phyloP scores from a whole-genome alignment of 2,329 filamentous ascomycete species.

The Ophiocordyceps camponoti-leonardi region DNA sequence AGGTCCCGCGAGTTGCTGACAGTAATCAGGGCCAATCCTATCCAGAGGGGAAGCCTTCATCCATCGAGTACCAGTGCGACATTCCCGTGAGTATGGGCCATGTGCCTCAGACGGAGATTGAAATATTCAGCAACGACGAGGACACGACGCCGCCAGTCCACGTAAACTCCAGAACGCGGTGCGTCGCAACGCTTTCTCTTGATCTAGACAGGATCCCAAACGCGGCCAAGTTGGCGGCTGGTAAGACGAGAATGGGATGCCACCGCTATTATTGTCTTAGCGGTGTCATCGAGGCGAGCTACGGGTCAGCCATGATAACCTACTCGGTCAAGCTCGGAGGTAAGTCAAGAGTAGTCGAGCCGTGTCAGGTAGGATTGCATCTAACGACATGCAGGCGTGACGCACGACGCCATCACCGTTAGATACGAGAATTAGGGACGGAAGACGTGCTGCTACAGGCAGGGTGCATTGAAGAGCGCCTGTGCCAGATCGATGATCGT shows the following conservation, averaged over 20 bases:
- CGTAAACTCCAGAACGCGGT: slow-evolving; percentile 11
- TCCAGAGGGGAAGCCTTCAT: slow-evolving; percentile 16
- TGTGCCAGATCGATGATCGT: too few species aligned
- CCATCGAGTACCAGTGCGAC: slow-evolving; percentile 20
- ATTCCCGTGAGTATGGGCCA: slow-evolving; percentile 17
- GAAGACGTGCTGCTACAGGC: too few species aligned
- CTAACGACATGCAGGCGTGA: slow-evolving; percentile 11
- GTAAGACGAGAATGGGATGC: slow-evolving; percentile 15
- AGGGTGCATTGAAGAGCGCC: too few species aligned
- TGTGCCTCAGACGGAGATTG: slow-evolving; percentile 18
- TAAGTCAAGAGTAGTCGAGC: slow-evolving; percentile 4
- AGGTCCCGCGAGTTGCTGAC: background rate
- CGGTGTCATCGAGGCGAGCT: slow-evolving; percentile 18
- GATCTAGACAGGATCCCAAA: slow-evolving; percentile 16
- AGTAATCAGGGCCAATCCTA: slow-evolving; percentile 17
- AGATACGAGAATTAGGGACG: slow-evolving; percentile 11
- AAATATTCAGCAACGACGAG: slow-evolving; percentile 18
- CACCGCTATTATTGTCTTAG: slow-evolving; percentile 19
- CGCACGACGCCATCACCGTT: slow-evolving; percentile 18
- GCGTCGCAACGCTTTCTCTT: slow-evolving; percentile 17
- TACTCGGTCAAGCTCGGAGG: slow-evolving; percentile 20
- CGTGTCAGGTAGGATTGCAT: background rate
- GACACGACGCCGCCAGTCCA: slow-evolving; percentile 14
- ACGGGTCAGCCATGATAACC: slow-evolving; percentile 20
- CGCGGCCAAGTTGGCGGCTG: slow-evolving; percentile 12